Conservation (phyloP, 1,284 basidiomycete species). For the Cryptococcus hybrid region DNA sequence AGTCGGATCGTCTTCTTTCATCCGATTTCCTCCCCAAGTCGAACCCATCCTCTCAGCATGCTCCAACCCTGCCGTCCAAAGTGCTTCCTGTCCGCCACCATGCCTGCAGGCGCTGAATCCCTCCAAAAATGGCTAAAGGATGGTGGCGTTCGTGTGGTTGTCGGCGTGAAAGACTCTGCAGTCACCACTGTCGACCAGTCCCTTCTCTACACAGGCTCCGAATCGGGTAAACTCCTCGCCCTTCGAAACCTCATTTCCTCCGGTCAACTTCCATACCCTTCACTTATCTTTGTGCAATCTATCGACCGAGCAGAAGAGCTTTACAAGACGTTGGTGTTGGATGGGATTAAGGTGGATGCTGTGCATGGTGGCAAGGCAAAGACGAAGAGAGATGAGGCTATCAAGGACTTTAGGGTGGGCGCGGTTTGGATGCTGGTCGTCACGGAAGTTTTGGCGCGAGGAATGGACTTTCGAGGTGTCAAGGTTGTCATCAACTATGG, state of each 20-base stretch:
- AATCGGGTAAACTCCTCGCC: constrained; percentile 87
- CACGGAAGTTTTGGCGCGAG: constrained; percentile 93
- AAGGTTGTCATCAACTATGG: constrained; percentile 89
- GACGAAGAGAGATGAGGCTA: constrained; percentile 80
- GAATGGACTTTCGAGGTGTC: constrained; percentile 97
- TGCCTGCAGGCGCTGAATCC: constrained; percentile 85
- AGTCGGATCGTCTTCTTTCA: constrained; percentile 88
- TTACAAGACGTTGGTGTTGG: constrained; percentile 79
- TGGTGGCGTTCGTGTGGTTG: constrained; percentile 77
- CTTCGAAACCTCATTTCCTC: constrained; percentile 73
- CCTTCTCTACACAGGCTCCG: constrained; percentile 87
- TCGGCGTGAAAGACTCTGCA: constrained; percentile 88
- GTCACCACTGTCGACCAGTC: constrained; percentile 76
- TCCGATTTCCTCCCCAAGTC: constrained; percentile 82
- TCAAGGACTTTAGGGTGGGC: constrained; percentile 79
- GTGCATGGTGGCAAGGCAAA: constrained; percentile 86
- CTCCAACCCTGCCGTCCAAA: constrained; percentile 68
- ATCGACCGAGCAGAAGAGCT: constrained; percentile 88
- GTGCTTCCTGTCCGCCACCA: constrained; percentile 89
- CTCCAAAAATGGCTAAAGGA: constrained; percentile 79
- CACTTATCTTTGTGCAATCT: constrained; percentile 90
- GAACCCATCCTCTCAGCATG: constrained; percentile 86
- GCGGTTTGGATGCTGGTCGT: constrained; percentile 89
- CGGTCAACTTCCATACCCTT: constrained; percentile 81
- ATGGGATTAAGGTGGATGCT: constrained; percentile 83